phyloP scores from a whole-genome alignment of 2,329 filamentous ascomycete species.

The Fusarium lateritium region DNA sequence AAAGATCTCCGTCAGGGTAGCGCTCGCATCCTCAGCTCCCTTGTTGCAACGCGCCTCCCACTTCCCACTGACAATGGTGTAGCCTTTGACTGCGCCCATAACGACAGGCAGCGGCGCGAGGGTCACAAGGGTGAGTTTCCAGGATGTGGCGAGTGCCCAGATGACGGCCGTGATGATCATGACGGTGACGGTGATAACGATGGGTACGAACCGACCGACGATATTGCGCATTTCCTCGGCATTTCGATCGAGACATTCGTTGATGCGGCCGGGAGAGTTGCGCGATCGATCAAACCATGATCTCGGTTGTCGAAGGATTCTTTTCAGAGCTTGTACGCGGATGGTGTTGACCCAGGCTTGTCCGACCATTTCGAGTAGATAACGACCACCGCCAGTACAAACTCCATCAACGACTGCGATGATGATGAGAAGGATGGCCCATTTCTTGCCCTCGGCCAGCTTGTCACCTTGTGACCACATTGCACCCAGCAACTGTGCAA shows the following conservation, averaged over 20 bases:
- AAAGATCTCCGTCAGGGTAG: constrained; percentile 79
- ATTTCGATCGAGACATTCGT: constrained; percentile 82
- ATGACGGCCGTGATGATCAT: constrained; percentile 79
- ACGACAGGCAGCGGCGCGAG: constrained; percentile 78
- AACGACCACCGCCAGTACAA: constrained; percentile 76
- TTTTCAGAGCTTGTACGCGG: constrained; percentile 76
- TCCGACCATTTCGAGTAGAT: constrained; percentile 78
- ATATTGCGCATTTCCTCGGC: constrained; percentile 91
- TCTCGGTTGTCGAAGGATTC: constrained; percentile 81
- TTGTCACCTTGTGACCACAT: constrained; percentile 73
- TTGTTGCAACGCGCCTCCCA: constrained; percentile 81
- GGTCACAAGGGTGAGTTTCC: constrained; percentile 85
- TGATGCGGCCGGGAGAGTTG: constrained; percentile 75
- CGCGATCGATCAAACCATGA: constrained; percentile 82
- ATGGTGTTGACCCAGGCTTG: constrained; percentile 84
- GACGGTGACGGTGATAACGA: constrained; percentile 74
- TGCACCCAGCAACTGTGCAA: constrained; percentile 79
- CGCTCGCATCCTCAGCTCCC: constrained; percentile 70
- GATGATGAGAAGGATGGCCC: constrained; percentile 78
- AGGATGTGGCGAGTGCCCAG: constrained; percentile 83
- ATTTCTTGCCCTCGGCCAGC: constrained; percentile 68
- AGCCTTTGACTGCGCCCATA: constrained; percentile 74
- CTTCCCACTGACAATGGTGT: constrained; percentile 73
- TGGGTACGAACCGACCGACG: constrained; percentile 81
- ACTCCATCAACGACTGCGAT: constrained; percentile 78